Base-by-base conservation (phyloP, 129 eudicot species). In the Glebionis coronaria region DNA sequence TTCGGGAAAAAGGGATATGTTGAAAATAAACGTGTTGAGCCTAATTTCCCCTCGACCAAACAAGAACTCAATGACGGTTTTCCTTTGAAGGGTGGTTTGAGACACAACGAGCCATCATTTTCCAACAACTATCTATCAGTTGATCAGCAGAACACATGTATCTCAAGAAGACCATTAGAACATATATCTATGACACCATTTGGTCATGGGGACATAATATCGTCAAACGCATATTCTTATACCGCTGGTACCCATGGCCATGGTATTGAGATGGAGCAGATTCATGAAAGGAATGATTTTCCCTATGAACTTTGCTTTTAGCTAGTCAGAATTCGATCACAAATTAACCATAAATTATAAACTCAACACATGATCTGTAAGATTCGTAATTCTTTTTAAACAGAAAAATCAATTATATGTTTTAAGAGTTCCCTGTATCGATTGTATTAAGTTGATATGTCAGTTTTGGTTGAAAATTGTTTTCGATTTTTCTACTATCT, bases 221-320 rank as follows among this genome's bases (percentile, higher is more conserved):
- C 65, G 15, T 57, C 56, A 13, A 45, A 61, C 21, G 65, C 52
- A 3, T 57, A 61, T 71, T 60, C 49, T 15, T 29, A 35, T 61
- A 59, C 27, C 47, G 4, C 44, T 47, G 4, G 14, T 25, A 68
- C 29, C 9, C 2, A 23, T 27, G 7, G 25, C 9, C 25, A 44
- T 35, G 42, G 42, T 35, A 5, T 29, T 47, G 49, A 10, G 70
- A 65, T 65, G 70, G 44, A 65, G 16, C 5, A 65, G n/a, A 25
- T 65, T 46, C 31, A 47, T 65, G 45, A 28, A 65, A 65, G 59
- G 40, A 49, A 65, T 27, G 70, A 65, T 46, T 49, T 65, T 49
- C 52, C 57, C 49, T 49, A n/a, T 11, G 58, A 65, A n/a, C 46
- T 61, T 61, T 35, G 65, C 25, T 61, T 61, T 61, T 61, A 61